Evolutionary conservation across 371 early-diverging fungal genomes (phyloP).

Genomic region (Globomyces sp.): DNA sequence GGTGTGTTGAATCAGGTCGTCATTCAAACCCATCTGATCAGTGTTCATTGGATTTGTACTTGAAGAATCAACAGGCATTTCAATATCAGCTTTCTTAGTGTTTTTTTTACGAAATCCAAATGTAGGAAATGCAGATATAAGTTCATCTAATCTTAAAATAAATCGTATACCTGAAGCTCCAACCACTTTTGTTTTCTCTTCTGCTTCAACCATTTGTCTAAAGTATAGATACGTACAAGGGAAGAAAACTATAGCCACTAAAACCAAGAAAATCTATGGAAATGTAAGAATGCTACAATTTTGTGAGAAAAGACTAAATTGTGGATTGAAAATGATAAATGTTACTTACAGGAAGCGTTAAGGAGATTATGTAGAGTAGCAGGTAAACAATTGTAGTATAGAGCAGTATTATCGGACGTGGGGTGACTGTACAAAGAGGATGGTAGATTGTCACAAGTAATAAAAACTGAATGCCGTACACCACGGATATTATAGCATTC

Average conservation of each 20-base stretch:
- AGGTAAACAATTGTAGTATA: not conserved
- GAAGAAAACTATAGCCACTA: conserved; percentile 26
- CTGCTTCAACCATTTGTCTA: conserved; percentile 9
- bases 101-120: conserved; percentile 9
- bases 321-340: no score
- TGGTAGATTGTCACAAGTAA: no score
- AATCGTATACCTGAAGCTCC: conserved; percentile 12
- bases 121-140: conserved; percentile 24
- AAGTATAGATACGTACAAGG: conserved; percentile 24
- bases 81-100: not conserved
- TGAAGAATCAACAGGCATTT: conserved; percentile 20
- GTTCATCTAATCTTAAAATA: conserved; percentile 10
- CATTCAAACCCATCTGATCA: no score
- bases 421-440: not conserved
- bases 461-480: no score
- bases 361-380: not conserved
- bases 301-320: conserved; percentile 16
- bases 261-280: conserved; percentile 22
- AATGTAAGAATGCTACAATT: conserved; percentile 16
- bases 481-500: not conserved
- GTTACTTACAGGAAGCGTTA: not conserved
- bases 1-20: no score
- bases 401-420: not conserved
- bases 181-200: conserved; percentile 16
- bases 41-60: not conserved